Base-by-base conservation (phyloP, 2,329 filamentous ascomycete species). In the Venturia carpophila region DNA sequence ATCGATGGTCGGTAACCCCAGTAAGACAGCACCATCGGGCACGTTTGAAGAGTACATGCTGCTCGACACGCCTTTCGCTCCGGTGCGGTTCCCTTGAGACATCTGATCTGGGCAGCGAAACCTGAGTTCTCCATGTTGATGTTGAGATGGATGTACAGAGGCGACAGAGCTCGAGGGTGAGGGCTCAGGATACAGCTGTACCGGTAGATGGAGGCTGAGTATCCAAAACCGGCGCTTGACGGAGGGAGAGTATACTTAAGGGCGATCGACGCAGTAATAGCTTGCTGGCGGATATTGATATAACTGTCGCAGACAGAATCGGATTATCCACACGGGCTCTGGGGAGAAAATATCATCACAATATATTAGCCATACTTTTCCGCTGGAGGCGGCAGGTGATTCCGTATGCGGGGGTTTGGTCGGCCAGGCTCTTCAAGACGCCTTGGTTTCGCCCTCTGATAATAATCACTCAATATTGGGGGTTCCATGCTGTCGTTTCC, bases 1-100 rank as follows among this genome's bases (percentile, higher is more conserved):
- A 77, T 67, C 47, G 74, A 71, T 6, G 77, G 76, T n/a, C 69
- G 68, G 69, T 78, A 78, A 42, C 76, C 75, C 64, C 78, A 78
- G 1, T 74, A 74, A 0, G 76, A 76, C 34, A 72, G 74, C 27
- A 69, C 66, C 13, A 77, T 72, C 1, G 76, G 76, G 66, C 65
- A 66, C 13, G 62, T 66, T n/a, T 65, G 45, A 24, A 66, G 42
- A 10, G 65, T 66, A 37, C 65, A 66, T 41, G 60, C 60, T 34
- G 58, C 60, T n/a, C 64, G 39, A 49, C 64, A 66, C 27, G 58
- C 60, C n/a, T 62, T 63, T n/a, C 64, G 39, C 45, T 52, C 64
- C 60, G 34, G 42, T 30, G 34, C 11, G 24, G 41, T 58, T 30
- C 60, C 60, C 10, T 30, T 43, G 10, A 66, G 64, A 58, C 64